phyloP scores from a whole-genome alignment of 306 rosid species.

The Sicyos edulis region DNA sequence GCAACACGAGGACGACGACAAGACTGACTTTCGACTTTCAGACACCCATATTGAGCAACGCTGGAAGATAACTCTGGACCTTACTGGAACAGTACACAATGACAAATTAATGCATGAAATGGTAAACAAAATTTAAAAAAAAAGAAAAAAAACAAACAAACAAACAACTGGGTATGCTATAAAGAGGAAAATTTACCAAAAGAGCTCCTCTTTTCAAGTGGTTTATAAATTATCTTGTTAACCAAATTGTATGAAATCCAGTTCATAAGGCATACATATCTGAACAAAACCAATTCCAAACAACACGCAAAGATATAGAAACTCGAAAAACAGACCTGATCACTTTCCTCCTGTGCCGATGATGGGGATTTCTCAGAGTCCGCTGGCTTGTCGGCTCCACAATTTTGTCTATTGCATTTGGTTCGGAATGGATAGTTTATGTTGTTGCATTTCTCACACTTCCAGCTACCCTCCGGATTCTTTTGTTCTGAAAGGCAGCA shows the following conservation, averaged over 20 bases:
- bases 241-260: slow-evolving; percentile 26
- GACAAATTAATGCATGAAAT: slow-evolving; percentile 62
- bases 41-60: slow-evolving; percentile 99
- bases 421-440: slow-evolving; percentile 92
- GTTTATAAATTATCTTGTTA: slow-evolving; percentile 20
- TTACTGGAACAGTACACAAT: slow-evolving; percentile 99
- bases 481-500: slow-evolving; percentile 69
- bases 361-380: slow-evolving; percentile 70
- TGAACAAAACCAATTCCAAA: slow-evolving; percentile 32
- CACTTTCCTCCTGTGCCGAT: slow-evolving; percentile 57
- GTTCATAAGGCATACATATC: slow-evolving; percentile 31
- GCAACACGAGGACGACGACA: slow-evolving; percentile 99
- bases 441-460: slow-evolving; percentile 92
- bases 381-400: slow-evolving; percentile 90
- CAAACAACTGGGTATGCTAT: slow-evolving; percentile 20
- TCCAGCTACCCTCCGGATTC: slow-evolving; percentile 99
- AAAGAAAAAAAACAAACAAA: no score
- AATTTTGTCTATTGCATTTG: slow-evolving; percentile 97
- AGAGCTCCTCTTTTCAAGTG: slow-evolving; percentile 13
- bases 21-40: slow-evolving; percentile 83
- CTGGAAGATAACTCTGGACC: slow-evolving; percentile 99
- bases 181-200: slow-evolving; percentile 2
- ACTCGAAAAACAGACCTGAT: slow-evolving; percentile 71
- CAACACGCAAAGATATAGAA: slow-evolving; percentile 25
- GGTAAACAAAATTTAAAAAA: slow-evolving; percentile 27